Evolutionary conservation across 2,329 filamentous ascomycete species (phyloP).

Genomic region (Pestalotiopsis fici): DNA sequence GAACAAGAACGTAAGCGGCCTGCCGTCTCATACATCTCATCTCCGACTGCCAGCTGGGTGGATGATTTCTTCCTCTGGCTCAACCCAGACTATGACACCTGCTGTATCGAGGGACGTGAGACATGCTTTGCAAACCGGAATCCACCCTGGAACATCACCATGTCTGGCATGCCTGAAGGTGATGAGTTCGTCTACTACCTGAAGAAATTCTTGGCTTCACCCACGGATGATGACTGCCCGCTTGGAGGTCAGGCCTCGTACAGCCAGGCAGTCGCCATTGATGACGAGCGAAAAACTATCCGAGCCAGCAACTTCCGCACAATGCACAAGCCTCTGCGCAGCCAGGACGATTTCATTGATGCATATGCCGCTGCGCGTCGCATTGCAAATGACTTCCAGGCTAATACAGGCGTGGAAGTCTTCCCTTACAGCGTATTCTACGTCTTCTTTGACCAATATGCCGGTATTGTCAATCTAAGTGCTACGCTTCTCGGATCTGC

Average conservation of each 20-base stretch:
- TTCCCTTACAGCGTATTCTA: constrained; percentile 99
- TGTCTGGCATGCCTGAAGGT: constrained; percentile 89
- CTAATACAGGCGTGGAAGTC: constrained; percentile 74
- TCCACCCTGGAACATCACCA: constrained; percentile 85
- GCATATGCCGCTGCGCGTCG: constrained; percentile 88
- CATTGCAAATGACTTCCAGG: constrained; percentile 75
- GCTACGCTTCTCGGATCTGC: constrained; percentile 79
- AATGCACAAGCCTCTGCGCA: constrained; percentile 81
- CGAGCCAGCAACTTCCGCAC: constrained; percentile 90
- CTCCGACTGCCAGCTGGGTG: constrained; percentile 91
- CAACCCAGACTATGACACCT: constrained; percentile 72
- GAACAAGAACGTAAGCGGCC: constrained; percentile 93
- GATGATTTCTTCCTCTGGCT: constrained; percentile 97
- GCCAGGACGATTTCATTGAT: constrained; percentile 88
- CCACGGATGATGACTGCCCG: constrained; percentile 82
- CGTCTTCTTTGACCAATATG: constrained; percentile 98
- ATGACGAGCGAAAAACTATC: constrained; percentile 66
- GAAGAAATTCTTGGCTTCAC: constrained; percentile 76
- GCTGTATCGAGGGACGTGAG: constrained; percentile 70
- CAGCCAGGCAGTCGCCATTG: constrained; percentile 78
- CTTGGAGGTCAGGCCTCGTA: constrained; percentile 89
- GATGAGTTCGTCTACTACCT: constrained; percentile 89
- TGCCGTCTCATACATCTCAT: constrained; percentile 83
- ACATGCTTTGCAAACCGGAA: constrained; percentile 78
- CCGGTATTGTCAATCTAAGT: constrained; percentile 79